Base-by-base conservation (phyloP, 2,329 filamentous ascomycete species). In the Ilyonectria robusta region DNA sequence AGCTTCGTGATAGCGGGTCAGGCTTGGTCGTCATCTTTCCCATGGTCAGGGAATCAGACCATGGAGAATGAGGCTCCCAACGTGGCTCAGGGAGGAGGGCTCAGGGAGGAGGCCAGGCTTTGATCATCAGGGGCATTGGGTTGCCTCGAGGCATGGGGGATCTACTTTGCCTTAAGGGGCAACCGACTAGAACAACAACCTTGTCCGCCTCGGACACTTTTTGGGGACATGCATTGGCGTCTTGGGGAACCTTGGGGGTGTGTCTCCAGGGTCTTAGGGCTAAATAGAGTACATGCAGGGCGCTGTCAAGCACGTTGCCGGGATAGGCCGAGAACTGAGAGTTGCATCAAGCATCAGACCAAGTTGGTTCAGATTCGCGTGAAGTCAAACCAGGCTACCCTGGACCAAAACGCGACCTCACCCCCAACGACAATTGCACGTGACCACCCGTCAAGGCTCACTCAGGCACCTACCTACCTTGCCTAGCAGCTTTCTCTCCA, bases 401-500 rank as follows among this genome's bases (percentile, higher is more conserved):
- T 66, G 51, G 37, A 66, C 29, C 15, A 1, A 8, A 13, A 33
- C n/a, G 26, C 17, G 31, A 23, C 51, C 33, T 31, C 29, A 17
- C 2, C 21, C 21, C 37, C 15, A 40, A 29, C 58, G 35, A 10
- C 31, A 33, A 26, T n/a, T 21, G 35, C 66, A 69, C 66, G 66
- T 69, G 66, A 69, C 17, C 59, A 63, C 62, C 66, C 66, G 63
- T 54, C 59, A 64, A 59, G 58, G 44, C 47, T 57, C 59, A 47
- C 53, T 35, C 47, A 46, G 21, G 46, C n/a, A n/a, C 40, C 4
- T 26, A 26, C 26, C 26, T 26, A 6, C 26, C 46, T 35, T 46
- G 33, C 37, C 15, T 8, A 29, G 31, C 11, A 61, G 53, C 46
- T 62, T 62, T 48, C 33, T 47, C 47, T 51, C 37, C 37, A 29